Evolutionary conservation across 2,329 filamentous ascomycete genomes (phyloP), one percentile per base, ranked within the genome.

Genomic region (Fusarium nygamai): DNA sequence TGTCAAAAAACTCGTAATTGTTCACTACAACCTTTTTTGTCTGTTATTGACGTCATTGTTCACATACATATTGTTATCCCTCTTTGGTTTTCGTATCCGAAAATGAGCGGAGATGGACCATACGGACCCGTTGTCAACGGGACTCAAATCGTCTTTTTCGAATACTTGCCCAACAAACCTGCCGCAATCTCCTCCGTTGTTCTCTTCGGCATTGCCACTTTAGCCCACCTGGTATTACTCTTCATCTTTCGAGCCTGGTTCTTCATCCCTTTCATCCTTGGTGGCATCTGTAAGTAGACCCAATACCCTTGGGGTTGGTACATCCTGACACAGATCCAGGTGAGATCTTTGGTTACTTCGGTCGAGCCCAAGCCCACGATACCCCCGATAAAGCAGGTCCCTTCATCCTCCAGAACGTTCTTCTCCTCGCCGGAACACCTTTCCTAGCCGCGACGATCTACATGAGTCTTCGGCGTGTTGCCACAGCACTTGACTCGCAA

Each of bases 381-480:
- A 1, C 7, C 1, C 57, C 65, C 0, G 38, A 31, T 4, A 16
- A 46, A 27, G 60, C 58, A 6, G 54, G 63, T 0, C 63, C 53
- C 0, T 72, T 68, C 2, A 57, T 72, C 22, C 50, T 68, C 2
- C 69, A 72, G 34, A 62, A 62, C 5, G 48, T 72, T 1, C 63
- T 72, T 3, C 53, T 72, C 3, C 68, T 72, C 7, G 67, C 64
- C 0, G 63, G 63, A 34, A 67, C 68, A 6, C 50, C 64, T 6
- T 67, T 72, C 12, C 60, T 72, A 19, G 63, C 68, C 10, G 69
- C 69, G 9, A 72, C 69, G 5, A 72, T 72, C 11, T 72, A 72
- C 19, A 72, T 72, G 69, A 67, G 59, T 20, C 58, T 72, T 2
- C 22, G 63, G 14, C 29, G 67, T 6, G 31, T 72, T 10, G 41